Evolutionary conservation across 495 filamentous ascomycete species (phyloP).

Genomic region (Trichoderma reesei): DNA sequence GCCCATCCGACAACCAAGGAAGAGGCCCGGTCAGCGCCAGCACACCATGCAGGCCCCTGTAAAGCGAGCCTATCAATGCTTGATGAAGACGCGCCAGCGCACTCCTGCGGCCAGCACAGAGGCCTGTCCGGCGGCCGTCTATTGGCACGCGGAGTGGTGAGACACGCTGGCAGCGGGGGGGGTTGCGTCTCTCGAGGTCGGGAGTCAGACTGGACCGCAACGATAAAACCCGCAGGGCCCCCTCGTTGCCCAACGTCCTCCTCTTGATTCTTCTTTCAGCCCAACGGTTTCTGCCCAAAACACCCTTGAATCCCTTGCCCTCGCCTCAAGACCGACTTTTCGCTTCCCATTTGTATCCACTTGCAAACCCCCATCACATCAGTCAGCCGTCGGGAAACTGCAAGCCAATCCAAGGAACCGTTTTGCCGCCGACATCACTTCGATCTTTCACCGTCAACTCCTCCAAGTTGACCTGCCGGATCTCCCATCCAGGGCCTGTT

Average conservation of each 20-base stretch:
- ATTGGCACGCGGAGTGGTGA: conserved; percentile 4
- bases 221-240: conserved; percentile 40
- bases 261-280: conserved; percentile 32
- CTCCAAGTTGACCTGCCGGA: conserved; percentile 7
- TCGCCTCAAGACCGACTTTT: conserved; percentile 11
- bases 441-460: conserved; percentile 7
- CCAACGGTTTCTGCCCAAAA: conserved; percentile 40
- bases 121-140: conserved; percentile 9
- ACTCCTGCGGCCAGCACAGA: conserved; percentile 14
- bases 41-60: conserved; percentile 9
- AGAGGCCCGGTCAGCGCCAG: conserved; percentile 4
- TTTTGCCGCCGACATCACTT: conserved; percentile 17
- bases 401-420: conserved; percentile 18
- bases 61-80: conserved; percentile 8
- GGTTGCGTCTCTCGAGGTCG: not conserved
- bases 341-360: conserved; percentile 8
- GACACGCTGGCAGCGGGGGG: conserved; percentile 3
- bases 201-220: conserved; percentile 16
- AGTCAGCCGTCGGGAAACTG: conserved; percentile 3
- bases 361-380: conserved; percentile 4
- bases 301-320: conserved; percentile 8
- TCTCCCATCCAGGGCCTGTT: not conserved
- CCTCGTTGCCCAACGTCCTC: conserved; percentile 40
- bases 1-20: conserved; percentile 1
- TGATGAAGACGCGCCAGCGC: not conserved